Percentiles rank a stretch among this genome's conserved stretches.
Conservation (phyloP, 371 early-diverging fungal genomes). For the Haplosporangium sp. region DNA sequence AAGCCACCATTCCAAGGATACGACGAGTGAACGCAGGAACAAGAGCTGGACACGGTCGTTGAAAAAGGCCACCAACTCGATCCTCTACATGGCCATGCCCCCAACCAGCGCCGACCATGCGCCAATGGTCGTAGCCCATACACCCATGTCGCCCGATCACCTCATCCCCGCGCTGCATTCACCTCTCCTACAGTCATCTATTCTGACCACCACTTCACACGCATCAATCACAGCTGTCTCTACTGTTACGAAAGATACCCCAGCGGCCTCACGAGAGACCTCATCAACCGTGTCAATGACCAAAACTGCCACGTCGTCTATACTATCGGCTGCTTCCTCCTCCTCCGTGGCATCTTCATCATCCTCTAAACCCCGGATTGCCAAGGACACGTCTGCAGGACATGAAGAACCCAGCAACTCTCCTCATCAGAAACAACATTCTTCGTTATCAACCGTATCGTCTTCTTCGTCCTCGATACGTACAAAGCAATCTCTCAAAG, state of each 20-base stretch:
- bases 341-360: constrained; percentile 17
- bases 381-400: neutral
- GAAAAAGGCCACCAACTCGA: constrained; percentile 49
- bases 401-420: constrained; percentile 2
- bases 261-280: neutral
- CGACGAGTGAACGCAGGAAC: constrained; percentile 16
- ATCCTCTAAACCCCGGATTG: neutral
- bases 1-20: constrained; percentile 30
- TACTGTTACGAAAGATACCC: constrained; percentile 2
- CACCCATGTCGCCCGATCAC: constrained; percentile 51
- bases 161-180: constrained; percentile 23
- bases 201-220: neutral
- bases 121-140: constrained; percentile 50
- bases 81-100: constrained; percentile 54
- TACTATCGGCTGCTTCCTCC: constrained; percentile 15
- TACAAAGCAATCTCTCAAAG: constrained; percentile 7
- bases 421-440: constrained; percentile 5
- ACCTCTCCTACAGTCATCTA: constrained; percentile 18
- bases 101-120: constrained; percentile 37
- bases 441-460: constrained; percentile 5
- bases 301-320: constrained; percentile 14
- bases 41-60: constrained; percentile 46
- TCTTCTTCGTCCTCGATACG: constrained; percentile 8
- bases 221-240: neutral
- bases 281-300: constrained; percentile 9